phyloP scores from a whole-genome alignment of 768 basidiomycete species.

The Kwoniella shandongensis region DNA sequence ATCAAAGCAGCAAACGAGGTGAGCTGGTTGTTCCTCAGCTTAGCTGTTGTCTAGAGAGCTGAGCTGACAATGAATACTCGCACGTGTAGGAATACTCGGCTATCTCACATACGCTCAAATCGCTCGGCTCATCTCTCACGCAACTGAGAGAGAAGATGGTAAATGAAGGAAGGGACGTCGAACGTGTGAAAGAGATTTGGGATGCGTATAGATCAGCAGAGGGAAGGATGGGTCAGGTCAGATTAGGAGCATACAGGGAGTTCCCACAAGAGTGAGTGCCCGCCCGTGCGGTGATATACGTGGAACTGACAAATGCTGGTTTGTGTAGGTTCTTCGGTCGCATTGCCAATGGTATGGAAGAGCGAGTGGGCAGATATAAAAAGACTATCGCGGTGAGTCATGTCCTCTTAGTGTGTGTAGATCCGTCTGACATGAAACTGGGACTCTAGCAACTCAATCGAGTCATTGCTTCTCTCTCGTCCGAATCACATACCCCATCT shows the following conservation, averaged over 20 bases:
- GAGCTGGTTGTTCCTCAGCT: background rate
- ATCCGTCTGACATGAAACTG: background rate
- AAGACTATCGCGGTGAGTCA: constrained; percentile 37
- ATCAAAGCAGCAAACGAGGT: constrained; percentile 41
- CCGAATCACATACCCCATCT: constrained; percentile 30
- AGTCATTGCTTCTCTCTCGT: constrained; percentile 26
- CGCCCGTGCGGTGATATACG: background rate
- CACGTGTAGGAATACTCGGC: constrained; percentile 40
- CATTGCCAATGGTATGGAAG: constrained; percentile 32
- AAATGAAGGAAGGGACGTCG: constrained; percentile 34
- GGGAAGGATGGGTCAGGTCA: constrained; percentile 34
- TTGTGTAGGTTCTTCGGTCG: constrained; percentile 34
- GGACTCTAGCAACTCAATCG: constrained; percentile 42
- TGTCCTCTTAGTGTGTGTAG: background rate
- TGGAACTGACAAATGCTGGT: background rate
- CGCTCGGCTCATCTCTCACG: constrained; percentile 16
- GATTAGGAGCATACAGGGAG: constrained; percentile 33
- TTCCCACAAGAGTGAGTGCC: constrained; percentile 39
- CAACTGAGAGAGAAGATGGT: constrained; percentile 34
- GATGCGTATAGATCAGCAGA: constrained; percentile 34
- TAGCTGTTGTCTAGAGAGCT: background rate
- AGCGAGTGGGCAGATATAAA: constrained; percentile 36
- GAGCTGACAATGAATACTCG: background rate
- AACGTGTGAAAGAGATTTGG: constrained; percentile 40
- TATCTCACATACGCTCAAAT: constrained; percentile 30